A percentile compares a stretch with the other conserved stretches of the same genome.
Evolutionary conservation across 768 basidiomycete species (phyloP).

Genomic region (Mycena albidolilacea): DNA sequence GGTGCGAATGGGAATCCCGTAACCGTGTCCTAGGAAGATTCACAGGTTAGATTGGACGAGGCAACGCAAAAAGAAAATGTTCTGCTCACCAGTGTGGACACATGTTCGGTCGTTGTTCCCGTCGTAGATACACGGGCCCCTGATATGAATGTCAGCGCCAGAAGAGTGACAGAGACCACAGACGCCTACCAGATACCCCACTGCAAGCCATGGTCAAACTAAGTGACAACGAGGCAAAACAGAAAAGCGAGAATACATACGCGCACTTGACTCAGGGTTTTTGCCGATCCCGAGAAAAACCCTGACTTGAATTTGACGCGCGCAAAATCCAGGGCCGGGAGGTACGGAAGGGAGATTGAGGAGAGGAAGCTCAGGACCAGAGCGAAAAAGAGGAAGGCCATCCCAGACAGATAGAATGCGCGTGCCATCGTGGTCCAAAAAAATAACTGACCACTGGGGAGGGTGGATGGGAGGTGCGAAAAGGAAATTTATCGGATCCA

Average conservation of each 20-base stretch:
- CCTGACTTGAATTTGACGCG: conserved; percentile 21
- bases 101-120: conserved; percentile 5
- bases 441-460: too few species aligned
- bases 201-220: background rate
- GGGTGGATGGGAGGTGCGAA: background rate
- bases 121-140: conserved; percentile 32
- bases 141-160: background rate
- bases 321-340: conserved; percentile 37
- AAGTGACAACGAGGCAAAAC: background rate
- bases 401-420: conserved; percentile 31
- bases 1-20: background rate
- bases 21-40: conserved; percentile 31
- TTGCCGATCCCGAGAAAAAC: background rate
- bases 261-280: conserved; percentile 22
- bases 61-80: background rate
- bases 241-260: conserved; percentile 12
- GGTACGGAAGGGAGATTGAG: conserved; percentile 41
- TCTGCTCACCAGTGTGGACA: conserved; percentile 23
- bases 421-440: conserved; percentile 26
- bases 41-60: background rate
- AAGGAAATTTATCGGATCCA: conserved; percentile 2
- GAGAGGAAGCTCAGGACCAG: conserved; percentile 38
- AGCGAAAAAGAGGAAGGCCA: conserved; percentile 35
- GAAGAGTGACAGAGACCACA: too few species aligned
- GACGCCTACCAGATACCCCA: conserved; percentile 36